phyloP scores from a whole-genome alignment of 2,329 filamentous ascomycete genomes.

The Stenocarpella maydis region DNA sequence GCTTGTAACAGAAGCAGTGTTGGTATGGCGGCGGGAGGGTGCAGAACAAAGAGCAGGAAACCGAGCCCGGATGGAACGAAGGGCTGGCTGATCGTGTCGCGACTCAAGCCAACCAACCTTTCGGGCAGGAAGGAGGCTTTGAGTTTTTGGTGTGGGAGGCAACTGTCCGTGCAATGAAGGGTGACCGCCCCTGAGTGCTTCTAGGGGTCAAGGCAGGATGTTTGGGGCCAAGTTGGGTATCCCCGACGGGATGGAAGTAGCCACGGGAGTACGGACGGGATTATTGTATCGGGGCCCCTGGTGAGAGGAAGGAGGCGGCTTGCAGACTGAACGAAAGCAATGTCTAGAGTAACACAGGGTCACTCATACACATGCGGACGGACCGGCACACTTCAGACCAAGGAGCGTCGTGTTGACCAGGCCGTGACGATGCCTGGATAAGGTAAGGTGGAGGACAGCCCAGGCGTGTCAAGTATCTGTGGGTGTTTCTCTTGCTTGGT shows the following conservation, averaged over 20 bases:
- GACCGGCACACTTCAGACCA: slow-evolving; percentile 28
- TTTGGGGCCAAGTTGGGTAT: slow-evolving; percentile 24
- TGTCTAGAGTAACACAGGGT: slow-evolving; percentile 27
- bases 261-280: slow-evolving; percentile 22
- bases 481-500: slow-evolving; percentile 18
- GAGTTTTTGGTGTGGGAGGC: slow-evolving; percentile 18
- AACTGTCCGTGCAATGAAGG: slow-evolving; percentile 6
- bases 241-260: slow-evolving; percentile 14
- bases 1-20: slow-evolving; percentile 33
- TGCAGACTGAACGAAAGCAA: slow-evolving; percentile 14
- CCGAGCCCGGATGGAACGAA: slow-evolving; percentile 22
- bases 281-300: slow-evolving; percentile 9
- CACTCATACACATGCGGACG: slow-evolving; percentile 19
- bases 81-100: slow-evolving; percentile 24
- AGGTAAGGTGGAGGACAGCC: slow-evolving; percentile 15
- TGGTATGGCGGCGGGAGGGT: slow-evolving; percentile 17
- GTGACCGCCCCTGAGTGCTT: not conserved
- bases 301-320: slow-evolving; percentile 13
- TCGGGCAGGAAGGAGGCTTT: slow-evolving; percentile 23
- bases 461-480: slow-evolving; percentile 24
- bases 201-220: slow-evolving; percentile 27
- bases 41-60: slow-evolving; percentile 30
- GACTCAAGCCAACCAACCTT: slow-evolving; percentile 20
- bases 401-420: slow-evolving; percentile 5
- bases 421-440: slow-evolving; percentile 14